Conservation (phyloP, 2,329 filamentous ascomycete genomes). For the Didymella glomerata region DNA sequence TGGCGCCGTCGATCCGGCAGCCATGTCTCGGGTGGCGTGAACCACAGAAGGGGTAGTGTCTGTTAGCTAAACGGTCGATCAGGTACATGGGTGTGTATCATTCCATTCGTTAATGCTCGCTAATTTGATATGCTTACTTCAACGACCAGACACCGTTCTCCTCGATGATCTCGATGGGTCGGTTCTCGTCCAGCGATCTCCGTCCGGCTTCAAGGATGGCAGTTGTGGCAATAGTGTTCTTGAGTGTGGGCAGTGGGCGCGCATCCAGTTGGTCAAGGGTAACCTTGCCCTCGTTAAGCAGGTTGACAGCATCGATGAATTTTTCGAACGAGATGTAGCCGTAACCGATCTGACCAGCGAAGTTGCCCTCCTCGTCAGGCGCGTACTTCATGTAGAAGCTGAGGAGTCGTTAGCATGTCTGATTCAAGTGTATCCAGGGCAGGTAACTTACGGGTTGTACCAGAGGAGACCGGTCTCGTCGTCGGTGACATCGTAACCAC, state of each 20-base stretch:
- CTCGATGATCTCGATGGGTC: slow-evolving; percentile 77
- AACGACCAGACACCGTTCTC: slow-evolving; percentile 74
- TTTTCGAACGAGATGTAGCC: slow-evolving; percentile 96
- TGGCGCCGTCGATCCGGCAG: slow-evolving; percentile 16
- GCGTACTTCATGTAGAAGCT: slow-evolving; percentile 93
- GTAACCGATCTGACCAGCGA: slow-evolving; percentile 88
- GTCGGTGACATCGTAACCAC: slow-evolving; percentile 93
- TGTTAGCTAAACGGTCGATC: slow-evolving; percentile 7
- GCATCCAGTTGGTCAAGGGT: slow-evolving; percentile 80
- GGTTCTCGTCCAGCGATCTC: slow-evolving; percentile 81
- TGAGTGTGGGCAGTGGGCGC: slow-evolving; percentile 82
- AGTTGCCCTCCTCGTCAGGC: slow-evolving; percentile 94
- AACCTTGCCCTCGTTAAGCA: slow-evolving; percentile 76
- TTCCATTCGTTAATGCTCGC: slow-evolving; percentile 14
- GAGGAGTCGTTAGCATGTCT: slow-evolving; percentile 14
- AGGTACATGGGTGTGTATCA: slow-evolving; percentile 9
- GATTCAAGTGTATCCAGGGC: neutral
- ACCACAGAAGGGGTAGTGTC: slow-evolving; percentile 4
- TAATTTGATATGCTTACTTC: slow-evolving; percentile 51
- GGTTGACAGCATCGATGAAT: slow-evolving; percentile 86
- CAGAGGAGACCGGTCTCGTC: slow-evolving; percentile 77
- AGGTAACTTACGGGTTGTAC: slow-evolving; percentile 75
- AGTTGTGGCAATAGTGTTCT: slow-evolving; percentile 89
- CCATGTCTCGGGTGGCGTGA: slow-evolving; percentile 9
- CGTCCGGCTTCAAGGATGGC: slow-evolving; percentile 90